A percentile compares a stretch with the other conserved stretches of the same genome.
phyloP scores from a whole-genome alignment of 768 basidiomycete genomes.

The Chalciporus chontae region DNA sequence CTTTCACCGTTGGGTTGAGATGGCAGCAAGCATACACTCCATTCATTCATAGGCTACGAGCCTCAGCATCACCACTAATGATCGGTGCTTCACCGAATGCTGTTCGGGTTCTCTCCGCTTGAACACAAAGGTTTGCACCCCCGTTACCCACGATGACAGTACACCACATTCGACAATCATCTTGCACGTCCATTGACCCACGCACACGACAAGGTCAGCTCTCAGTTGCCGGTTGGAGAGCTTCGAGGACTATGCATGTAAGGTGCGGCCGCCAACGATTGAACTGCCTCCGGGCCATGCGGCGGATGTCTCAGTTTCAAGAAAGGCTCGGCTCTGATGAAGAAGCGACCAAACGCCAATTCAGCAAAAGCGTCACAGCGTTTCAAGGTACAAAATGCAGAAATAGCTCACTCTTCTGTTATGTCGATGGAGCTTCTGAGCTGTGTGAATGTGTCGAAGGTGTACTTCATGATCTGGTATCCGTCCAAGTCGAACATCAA shows the following conservation, averaged over 20 bases:
- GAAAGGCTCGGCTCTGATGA: slow-evolving; percentile 20
- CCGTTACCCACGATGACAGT: no score
- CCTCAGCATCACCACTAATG: no score
- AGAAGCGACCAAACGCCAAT: not conserved
- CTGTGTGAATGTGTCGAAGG: slow-evolving; percentile 55
- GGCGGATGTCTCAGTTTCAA: slow-evolving; percentile 25
- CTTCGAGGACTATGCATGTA: slow-evolving; percentile 16
- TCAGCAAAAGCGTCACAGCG: no score
- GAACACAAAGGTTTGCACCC: no score
- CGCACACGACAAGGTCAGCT: no score
- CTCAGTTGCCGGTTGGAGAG: not conserved
- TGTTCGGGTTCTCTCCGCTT: no score
- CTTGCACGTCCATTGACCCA: no score
- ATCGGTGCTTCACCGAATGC: no score
- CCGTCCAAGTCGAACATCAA: slow-evolving; percentile 41
- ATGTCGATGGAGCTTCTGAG: slow-evolving; percentile 48
- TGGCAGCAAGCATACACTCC: no score
- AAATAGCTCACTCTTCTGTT: slow-evolving; percentile 47
- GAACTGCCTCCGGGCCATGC: slow-evolving; percentile 14
- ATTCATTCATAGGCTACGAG: no score
- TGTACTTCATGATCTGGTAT: slow-evolving; percentile 46
- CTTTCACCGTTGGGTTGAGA: no score
- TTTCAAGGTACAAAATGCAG: not conserved
- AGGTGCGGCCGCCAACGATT: slow-evolving; percentile 7
- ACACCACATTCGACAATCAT: no score